These are phyloP conservation scores for Wallacemonas sp. DNA, from an alignment of 208 protist species.

Conservation along the genomic window DNA sequence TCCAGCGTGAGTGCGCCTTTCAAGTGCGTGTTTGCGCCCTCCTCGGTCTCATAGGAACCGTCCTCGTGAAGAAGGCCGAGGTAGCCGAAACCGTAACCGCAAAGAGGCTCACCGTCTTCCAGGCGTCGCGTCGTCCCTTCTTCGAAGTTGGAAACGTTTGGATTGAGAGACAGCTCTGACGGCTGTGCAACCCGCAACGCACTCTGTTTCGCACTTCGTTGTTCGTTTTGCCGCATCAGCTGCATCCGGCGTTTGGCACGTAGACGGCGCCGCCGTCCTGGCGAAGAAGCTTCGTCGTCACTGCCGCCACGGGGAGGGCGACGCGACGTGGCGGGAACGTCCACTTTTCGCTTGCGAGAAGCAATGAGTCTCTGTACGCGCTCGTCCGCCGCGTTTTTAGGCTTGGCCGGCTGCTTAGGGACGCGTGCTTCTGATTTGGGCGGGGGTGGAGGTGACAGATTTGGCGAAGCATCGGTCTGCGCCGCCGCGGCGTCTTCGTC, in stretches of 20 bases:
- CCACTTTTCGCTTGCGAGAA: slow-evolving; percentile 30
- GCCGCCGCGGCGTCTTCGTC: slow-evolving; percentile 15
- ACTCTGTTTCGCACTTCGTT: slow-evolving; percentile 34
- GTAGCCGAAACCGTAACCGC: slow-evolving; percentile 84
- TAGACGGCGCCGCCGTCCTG: slow-evolving; percentile 25
- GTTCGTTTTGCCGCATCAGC: slow-evolving; percentile 45
- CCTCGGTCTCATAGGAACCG: slow-evolving; percentile 77
- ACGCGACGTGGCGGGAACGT: slow-evolving; percentile 8
- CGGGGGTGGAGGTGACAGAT: slow-evolving; percentile 1
- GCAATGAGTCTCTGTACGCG: slow-evolving; percentile 38
- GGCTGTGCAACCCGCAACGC: slow-evolving; percentile 15
- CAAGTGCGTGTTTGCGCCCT: slow-evolving; percentile 49
- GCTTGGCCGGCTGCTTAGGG: slow-evolving; percentile 10
- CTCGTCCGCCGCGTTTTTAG: slow-evolving; percentile 16
- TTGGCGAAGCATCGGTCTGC: background rate
- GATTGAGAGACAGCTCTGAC: slow-evolving; percentile 56
- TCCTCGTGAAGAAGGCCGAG: slow-evolving; percentile 70
- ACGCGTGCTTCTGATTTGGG: slow-evolving; percentile 8
- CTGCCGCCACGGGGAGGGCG: background rate
- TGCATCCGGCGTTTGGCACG: slow-evolving; percentile 20
- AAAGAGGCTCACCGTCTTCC: slow-evolving; percentile 37
- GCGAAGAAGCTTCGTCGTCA: background rate
- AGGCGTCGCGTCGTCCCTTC: background rate
- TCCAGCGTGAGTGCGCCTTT: slow-evolving; percentile 57
- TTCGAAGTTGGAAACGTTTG: slow-evolving; percentile 1